phyloP scores from a whole-genome alignment of 768 basidiomycete species.

The Podaxis pistillaris region DNA sequence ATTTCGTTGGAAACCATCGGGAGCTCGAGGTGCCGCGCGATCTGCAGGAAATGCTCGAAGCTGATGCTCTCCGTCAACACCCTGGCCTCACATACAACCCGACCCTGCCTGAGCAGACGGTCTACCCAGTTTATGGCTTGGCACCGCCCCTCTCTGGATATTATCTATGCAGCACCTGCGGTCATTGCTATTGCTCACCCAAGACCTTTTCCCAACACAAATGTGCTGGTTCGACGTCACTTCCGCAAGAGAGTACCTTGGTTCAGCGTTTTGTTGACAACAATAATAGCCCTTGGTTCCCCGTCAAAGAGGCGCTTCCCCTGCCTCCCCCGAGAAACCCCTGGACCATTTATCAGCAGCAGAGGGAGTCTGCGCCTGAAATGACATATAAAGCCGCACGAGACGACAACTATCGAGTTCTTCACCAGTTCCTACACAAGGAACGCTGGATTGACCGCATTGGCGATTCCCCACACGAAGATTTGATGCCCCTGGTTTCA shows the following conservation, averaged over 20 bases:
- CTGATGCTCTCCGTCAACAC: not conserved
- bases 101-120: not conserved
- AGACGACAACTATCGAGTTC: constrained; percentile 2
- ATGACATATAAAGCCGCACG: too few relatives aligned
- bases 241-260: not conserved
- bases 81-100: constrained; percentile 7
- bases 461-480: not conserved
- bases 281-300: not conserved
- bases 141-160: not conserved
- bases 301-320: not conserved
- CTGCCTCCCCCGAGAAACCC: not conserved
- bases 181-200: constrained; percentile 3
- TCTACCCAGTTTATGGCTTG: not conserved
- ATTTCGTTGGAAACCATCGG: not conserved
- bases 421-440: constrained; percentile 15
- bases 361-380: too few relatives aligned
- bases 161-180: not conserved
- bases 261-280: constrained; percentile 11
- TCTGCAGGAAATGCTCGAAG: not conserved
- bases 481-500: not conserved
- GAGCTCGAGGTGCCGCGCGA: not conserved
- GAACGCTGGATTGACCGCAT: constrained; percentile 11
- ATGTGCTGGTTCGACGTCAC: not conserved
- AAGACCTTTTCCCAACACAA: not conserved
- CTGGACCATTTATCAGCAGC: not conserved